Evolutionary conservation across 2,329 filamentous ascomycete species (phyloP).

Genomic region (Stachybotrys elegans): DNA sequence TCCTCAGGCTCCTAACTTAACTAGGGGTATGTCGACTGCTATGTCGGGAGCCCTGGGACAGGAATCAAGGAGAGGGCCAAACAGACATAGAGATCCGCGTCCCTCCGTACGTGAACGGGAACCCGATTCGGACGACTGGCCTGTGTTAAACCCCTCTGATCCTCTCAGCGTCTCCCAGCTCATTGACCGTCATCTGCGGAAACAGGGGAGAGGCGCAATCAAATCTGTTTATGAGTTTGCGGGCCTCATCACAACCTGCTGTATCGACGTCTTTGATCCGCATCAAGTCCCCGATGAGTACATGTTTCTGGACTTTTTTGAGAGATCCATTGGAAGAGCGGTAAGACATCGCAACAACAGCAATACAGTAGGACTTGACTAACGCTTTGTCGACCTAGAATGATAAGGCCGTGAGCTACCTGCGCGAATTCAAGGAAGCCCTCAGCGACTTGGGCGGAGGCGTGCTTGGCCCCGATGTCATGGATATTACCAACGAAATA

Average conservation of each 20-base stretch:
- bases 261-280: conserved; percentile 9
- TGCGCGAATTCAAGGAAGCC: neutral
- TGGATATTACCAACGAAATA: conserved; percentile 3
- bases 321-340: conserved; percentile 5
- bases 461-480: neutral
- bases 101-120: no score
- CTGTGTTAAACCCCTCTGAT: neutral
- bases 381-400: no score
- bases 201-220: neutral
- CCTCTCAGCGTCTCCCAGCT: neutral
- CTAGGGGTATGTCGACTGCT: no score
- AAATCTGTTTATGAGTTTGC: conserved; percentile 7
- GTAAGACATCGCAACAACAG: conserved; percentile 1
- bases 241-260: conserved; percentile 6
- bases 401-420: neutral
- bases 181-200: neutral
- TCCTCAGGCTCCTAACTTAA: no score
- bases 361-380: no score
- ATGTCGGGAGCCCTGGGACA: no score
- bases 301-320: conserved; percentile 10
- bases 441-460: neutral
- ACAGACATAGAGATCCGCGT: no score
- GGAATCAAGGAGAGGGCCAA: no score
- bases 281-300: conserved; percentile 3
- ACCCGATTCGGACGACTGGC: neutral